phyloP scores from a whole-genome alignment of 257 asterid species.

The Capsicum rhomboideum region DNA sequence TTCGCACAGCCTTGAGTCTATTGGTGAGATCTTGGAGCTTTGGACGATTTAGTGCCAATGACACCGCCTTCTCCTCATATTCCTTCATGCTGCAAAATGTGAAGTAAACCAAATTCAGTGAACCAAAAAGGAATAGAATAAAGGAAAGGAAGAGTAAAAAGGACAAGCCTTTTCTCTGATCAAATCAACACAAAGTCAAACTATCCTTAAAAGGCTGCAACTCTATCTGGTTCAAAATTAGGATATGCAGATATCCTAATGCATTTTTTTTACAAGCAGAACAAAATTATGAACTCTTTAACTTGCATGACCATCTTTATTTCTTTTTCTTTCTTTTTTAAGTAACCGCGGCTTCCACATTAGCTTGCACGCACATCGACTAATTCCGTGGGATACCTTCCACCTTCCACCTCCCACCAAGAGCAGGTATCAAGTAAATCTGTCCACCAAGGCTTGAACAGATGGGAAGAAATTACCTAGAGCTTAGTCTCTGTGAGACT shows the following conservation, averaged over 20 bases:
- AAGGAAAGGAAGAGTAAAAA: not conserved
- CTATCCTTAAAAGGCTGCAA: not conserved
- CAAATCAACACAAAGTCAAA: not conserved
- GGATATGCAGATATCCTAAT: not conserved
- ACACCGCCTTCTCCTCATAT: constrained; percentile 89
- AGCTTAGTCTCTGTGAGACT: too few species aligned
- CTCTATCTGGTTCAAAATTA: too few species aligned
- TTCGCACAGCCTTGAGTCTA: constrained; percentile 72
- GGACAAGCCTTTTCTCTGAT: not conserved
- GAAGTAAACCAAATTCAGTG: not conserved
- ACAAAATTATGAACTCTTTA: not conserved
- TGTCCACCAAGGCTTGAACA: too few species aligned
- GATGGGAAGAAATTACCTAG: too few species aligned
- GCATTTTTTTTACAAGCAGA: not conserved
- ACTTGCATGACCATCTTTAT: not conserved
- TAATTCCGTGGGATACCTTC: too few species aligned
- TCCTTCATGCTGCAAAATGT: constrained; percentile 68
- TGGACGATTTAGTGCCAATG: constrained; percentile 62
- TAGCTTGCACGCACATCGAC: too few species aligned
- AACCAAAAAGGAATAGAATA: not conserved
- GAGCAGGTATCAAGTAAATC: too few species aligned
- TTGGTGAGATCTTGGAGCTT: constrained; percentile 81
- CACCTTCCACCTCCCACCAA: too few species aligned
- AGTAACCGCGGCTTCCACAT: too few species aligned
- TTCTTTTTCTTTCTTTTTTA: not conserved